These are phyloP conservation scores for Sclerotinia sclerotiorum DNA, from an alignment of 2,329 filamentous ascomycete species.

Conservation along the genomic window DNA sequence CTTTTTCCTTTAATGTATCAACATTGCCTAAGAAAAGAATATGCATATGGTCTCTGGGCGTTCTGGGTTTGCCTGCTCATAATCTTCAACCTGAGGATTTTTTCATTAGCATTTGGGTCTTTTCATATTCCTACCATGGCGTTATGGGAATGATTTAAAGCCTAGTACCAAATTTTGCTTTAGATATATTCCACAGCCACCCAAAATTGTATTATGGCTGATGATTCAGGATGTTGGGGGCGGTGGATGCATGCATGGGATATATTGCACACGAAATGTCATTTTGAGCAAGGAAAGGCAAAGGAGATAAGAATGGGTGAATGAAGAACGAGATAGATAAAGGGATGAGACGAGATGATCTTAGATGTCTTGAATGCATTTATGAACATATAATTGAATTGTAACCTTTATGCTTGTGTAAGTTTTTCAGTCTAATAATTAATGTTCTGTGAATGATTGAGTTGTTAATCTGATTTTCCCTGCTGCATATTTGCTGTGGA, in stretches of 20 bases:
- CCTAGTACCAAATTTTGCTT: conserved; percentile 8
- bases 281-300: conserved; percentile 14
- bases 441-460: not conserved
- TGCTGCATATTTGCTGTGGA: not conserved
- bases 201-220: conserved; percentile 28
- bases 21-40: conserved; percentile 32
- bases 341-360: conserved; percentile 21
- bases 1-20: conserved; percentile 34
- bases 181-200: conserved; percentile 22
- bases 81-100: conserved; percentile 22
- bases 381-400: conserved; percentile 23
- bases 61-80: conserved; percentile 22
- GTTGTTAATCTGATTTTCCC: not conserved
- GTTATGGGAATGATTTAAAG: conserved; percentile 23
- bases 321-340: conserved; percentile 16
- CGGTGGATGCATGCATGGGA: conserved; percentile 9
- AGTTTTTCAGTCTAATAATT: not conserved
- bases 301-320: conserved; percentile 4
- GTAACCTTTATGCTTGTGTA: conserved; percentile 1
- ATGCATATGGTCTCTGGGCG: conserved; percentile 24
- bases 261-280: conserved; percentile 4
- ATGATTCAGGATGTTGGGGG: conserved; percentile 19
- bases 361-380: conserved; percentile 26
- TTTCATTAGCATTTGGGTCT: conserved; percentile 26
- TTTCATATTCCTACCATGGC: conserved; percentile 14